Percentiles rank a stretch among this genome's conserved stretches.
These are phyloP conservation scores for Rhodosorus marinus DNA, from an alignment of 23 red algal species.

Conservation along the genomic window DNA sequence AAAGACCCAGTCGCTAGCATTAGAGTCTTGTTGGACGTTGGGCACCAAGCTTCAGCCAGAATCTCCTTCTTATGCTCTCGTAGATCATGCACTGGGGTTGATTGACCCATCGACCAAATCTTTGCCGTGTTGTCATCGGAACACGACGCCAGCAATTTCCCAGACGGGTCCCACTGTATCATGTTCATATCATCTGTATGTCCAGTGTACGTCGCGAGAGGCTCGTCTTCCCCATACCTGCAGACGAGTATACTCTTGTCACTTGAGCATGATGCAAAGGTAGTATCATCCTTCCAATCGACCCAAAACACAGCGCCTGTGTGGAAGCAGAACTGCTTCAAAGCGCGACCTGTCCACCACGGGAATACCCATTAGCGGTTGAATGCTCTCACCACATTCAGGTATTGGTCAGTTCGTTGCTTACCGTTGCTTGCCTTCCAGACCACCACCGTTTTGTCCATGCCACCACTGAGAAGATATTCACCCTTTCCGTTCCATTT, in stretches of 20 bases:
- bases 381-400: not conserved
- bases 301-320: conserved; percentile 61
- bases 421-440: conserved; percentile 65
- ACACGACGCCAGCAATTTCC: conserved; percentile 66
- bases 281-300: conserved; percentile 77
- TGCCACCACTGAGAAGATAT: conserved; percentile 47
- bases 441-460: conserved; percentile 62
- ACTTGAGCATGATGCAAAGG: conserved; percentile 74
- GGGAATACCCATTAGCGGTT: no score
- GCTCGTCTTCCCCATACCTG: conserved; percentile 24
- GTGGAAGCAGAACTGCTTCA: conserved; percentile 66
- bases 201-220: conserved; percentile 43
- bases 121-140: conserved; percentile 89
- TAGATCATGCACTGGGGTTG: conserved; percentile 33
- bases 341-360: conserved; percentile 22
- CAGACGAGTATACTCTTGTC: conserved; percentile 89
- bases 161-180: conserved; percentile 80
- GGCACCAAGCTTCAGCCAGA: conserved; percentile 72
- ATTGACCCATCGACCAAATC: conserved; percentile 51
- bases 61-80: conserved; percentile 81
- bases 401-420: no score
- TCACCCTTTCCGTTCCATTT: conserved; percentile 89
- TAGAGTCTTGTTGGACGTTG: conserved; percentile 18
- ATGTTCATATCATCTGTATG: conserved; percentile 91
- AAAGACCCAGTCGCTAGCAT: conserved; percentile 88